Evolutionary conservation across 108 stramenopile genomes (phyloP).

Genomic region (Conticribra weissflogii): DNA sequence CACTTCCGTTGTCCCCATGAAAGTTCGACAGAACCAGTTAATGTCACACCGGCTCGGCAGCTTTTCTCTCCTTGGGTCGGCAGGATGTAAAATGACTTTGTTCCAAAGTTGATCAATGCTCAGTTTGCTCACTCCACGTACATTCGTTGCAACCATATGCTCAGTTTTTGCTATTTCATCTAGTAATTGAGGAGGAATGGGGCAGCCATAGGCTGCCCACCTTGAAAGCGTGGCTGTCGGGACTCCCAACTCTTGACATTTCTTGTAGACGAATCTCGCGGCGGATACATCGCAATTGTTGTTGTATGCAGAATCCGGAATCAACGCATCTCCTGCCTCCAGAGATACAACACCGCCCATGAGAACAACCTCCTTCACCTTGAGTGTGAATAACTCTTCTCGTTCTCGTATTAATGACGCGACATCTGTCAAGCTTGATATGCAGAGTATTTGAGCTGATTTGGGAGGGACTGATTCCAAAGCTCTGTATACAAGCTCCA

Average conservation of each 20-base stretch:
- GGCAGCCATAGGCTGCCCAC: slow-evolving; percentile 55
- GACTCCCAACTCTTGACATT: slow-evolving; percentile 47
- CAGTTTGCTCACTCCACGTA: slow-evolving; percentile 36
- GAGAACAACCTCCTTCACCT: slow-evolving; percentile 53
- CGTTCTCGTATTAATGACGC: slow-evolving; percentile 41
- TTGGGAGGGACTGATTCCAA: slow-evolving; percentile 45
- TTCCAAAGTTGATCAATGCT: slow-evolving; percentile 51
- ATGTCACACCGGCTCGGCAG: slow-evolving; percentile 48
- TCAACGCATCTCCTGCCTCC: slow-evolving; percentile 36
- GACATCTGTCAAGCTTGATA: slow-evolving; percentile 48
- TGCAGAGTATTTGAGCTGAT: slow-evolving; percentile 41
- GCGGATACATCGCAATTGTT: slow-evolving; percentile 48
- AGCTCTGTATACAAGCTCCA: slow-evolving; percentile 37
- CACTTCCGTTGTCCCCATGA: slow-evolving; percentile 29
- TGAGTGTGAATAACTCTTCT: slow-evolving; percentile 44
- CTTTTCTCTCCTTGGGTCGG: slow-evolving; percentile 47
- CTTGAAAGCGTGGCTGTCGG: slow-evolving; percentile 48
- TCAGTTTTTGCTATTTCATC: slow-evolving; percentile 43
- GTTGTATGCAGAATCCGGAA: slow-evolving; percentile 51
- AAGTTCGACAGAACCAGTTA: slow-evolving; percentile 48
- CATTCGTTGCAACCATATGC: slow-evolving; percentile 50
- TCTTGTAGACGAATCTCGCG: slow-evolving; percentile 45
- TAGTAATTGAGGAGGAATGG: slow-evolving; percentile 36
- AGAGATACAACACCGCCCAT: slow-evolving; percentile 47
- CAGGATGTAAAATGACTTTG: slow-evolving; percentile 37